Percentiles rank a stretch among this genome's conserved stretches.
Conservation (phyloP, 306 rosid genomes). For the Citrullus mucosospermus region DNA sequence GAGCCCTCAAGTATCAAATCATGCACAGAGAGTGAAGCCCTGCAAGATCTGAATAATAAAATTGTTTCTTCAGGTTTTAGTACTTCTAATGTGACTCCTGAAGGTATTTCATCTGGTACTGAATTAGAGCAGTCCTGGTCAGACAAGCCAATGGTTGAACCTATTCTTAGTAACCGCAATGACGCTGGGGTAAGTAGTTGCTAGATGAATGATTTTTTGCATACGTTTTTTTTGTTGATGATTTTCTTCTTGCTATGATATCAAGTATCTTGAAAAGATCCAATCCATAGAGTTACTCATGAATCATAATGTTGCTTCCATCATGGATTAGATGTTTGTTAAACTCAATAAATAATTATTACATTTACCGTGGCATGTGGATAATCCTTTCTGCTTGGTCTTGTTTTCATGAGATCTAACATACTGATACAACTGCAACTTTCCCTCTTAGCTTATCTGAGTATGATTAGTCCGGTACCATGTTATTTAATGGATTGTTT, state of each 20-base stretch:
- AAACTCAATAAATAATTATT: neutral
- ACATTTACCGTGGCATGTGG: neutral
- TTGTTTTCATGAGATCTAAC: neutral
- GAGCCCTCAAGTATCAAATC: conserved; percentile 19
- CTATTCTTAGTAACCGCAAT: conserved; percentile 18
- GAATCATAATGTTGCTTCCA: neutral
- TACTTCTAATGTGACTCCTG: conserved; percentile 21
- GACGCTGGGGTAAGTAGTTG: neutral
- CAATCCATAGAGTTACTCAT: neutral
- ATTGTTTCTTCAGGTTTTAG: conserved; percentile 20
- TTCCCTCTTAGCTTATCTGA: neutral
- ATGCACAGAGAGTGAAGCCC: conserved; percentile 8
- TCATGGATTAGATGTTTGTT: neutral
- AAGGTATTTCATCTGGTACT: conserved; percentile 17
- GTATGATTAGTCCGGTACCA: neutral
- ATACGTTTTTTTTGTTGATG: neutral
- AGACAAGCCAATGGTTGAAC: conserved; percentile 31
- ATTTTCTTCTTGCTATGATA: neutral
- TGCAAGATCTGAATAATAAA: conserved; percentile 27
- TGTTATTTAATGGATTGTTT: neutral
- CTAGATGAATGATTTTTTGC: neutral
- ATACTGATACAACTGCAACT: neutral
- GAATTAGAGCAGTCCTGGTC: conserved; percentile 30
- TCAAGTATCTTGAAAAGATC: neutral
- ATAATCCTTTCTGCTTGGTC: neutral